Base-by-base conservation (phyloP, 2,329 filamentous ascomycete genomes). In the Phyllosticta paracitricarpa region DNA sequence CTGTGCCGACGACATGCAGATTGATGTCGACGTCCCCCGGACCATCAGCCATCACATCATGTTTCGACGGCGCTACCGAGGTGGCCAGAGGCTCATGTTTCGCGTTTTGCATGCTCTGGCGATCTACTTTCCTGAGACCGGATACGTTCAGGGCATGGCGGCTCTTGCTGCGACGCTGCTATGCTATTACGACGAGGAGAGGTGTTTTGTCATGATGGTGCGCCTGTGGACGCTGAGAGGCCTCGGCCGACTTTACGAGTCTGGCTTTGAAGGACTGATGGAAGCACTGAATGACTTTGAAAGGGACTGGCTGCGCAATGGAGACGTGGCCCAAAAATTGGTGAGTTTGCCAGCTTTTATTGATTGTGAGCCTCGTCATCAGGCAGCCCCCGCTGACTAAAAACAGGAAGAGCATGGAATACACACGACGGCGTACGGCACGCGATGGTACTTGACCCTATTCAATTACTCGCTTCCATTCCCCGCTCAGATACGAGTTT, bases 401-500 rank as follows among this genome's bases (percentile, higher is more conserved):
- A 61, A 57, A 61, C 65, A 91, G 88, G 82, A 82, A 56, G 88
- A 92, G 64, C 81, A 97, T 30, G 81, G 82, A 64, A 94, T 99
- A 67, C 85, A 90, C 52, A 85, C 90, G 19, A 96, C 91, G 1
- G 87, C 92, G n/a, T 99, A 97, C 71, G 94, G 92, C 33, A 97
- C 93, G 3, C 83, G 92, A 58, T 99, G 94, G 94, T 99, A 99
- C 72, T 81, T 99, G 58, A 99, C 94, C 1, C 80, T 99, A 8
- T 99, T 99, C 81, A 97, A 97, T 75, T 88, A 97, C 70, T 95
- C 91, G 17, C 89, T 99, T 58, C 94, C 94, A 0, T 99, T 97
- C 69, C 83, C 90, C 0, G 92, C 93, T 3, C 94, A 97, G 74
- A 85, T 99, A 40, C 88, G 94, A 56, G 89, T 99, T 17, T 99